Evolutionary conservation across 2,329 filamentous ascomycete species (phyloP), one percentile per base, ranked within the genome.

Genomic region (Alternaria infectoria): DNA sequence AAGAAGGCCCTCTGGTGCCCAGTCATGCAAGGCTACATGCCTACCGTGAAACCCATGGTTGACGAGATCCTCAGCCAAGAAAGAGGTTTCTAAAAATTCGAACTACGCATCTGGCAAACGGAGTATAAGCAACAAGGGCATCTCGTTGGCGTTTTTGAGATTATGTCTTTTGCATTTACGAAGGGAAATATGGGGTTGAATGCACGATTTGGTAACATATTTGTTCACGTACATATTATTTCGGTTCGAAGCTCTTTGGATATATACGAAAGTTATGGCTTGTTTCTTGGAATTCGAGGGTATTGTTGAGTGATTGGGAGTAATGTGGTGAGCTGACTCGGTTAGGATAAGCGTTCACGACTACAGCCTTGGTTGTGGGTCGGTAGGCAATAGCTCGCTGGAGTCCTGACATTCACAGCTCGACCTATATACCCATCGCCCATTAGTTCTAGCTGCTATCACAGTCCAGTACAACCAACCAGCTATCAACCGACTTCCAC

Each of bases 1-100:
- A 74, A 73, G 55, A 75, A 74, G 60, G 75, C 65, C 2, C 32
- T 77, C n/a, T 69, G 62, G n/a, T 62, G 75, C 5, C 69, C 72
- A 4, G 40, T 62, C 6, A 67, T 65, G 3, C 73, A 75, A 32
- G 73, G 73, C 6, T 66, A 63, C 25, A 44, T 72, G 50, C 50
- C 51, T 0, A 59, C 43, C 1, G 70, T 71, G 5, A 69, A 66
- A 59, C 66, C 61, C n/a, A 59, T 23, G 17, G 70, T 74, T 7
- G 68, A 72, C 17, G 25, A 21, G 1, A 64, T 69, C 13, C 32
- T 73, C 19, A 63, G 66, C 5, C 49, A 52, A 19, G 30, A 52
- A 40, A 40, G 13, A 30, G 19, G 30, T n/a, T 23, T 40, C 9
- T 52, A 25, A 52, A 6, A 40, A 8, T 3, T 8, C 7, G 0